Conservation (phyloP, 1,284 basidiomycete genomes). For the Apiotrichum sp. region DNA sequence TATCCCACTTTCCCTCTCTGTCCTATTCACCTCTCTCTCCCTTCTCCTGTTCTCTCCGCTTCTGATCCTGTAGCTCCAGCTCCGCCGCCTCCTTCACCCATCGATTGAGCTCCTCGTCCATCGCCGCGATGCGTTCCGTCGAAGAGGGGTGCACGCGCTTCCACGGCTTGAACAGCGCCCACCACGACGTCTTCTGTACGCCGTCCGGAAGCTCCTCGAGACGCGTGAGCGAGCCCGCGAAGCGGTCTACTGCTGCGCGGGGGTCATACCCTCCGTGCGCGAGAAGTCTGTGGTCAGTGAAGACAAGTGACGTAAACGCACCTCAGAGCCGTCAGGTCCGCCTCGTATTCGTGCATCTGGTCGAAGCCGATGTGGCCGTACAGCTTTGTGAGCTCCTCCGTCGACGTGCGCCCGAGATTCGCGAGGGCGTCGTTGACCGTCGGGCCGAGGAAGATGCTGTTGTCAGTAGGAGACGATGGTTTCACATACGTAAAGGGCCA, state of each 20-base stretch:
- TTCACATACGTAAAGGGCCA: conserved; percentile 65
- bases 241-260: conserved; percentile 44
- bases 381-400: conserved; percentile 63
- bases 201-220: conserved; percentile 33
- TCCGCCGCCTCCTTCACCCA: conserved; percentile 49
- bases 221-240: conserved; percentile 28
- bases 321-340: conserved; percentile 79
- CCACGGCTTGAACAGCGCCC: conserved; percentile 38
- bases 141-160: conserved; percentile 56
- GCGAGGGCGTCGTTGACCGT: conserved; percentile 85
- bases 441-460: conserved; percentile 70
- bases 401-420: conserved; percentile 65
- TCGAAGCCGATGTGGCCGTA: conserved; percentile 56
- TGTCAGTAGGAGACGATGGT: not conserved
- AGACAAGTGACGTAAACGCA: conserved; percentile 34
- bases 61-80: not conserved
- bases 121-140: conserved; percentile 55
- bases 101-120: conserved; percentile 59
- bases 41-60: not conserved
- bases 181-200: conserved; percentile 1
- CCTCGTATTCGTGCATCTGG: conserved; percentile 73
- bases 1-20: no score
- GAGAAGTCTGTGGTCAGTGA: conserved; percentile 55
- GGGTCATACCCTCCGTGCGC: conserved; percentile 82
- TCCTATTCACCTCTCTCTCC: no score